Percentiles rank a stretch among this genome's conserved stretches.
Conservation (phyloP, 1,284 basidiomycete species). For the Cryptococcus maquisensis region DNA sequence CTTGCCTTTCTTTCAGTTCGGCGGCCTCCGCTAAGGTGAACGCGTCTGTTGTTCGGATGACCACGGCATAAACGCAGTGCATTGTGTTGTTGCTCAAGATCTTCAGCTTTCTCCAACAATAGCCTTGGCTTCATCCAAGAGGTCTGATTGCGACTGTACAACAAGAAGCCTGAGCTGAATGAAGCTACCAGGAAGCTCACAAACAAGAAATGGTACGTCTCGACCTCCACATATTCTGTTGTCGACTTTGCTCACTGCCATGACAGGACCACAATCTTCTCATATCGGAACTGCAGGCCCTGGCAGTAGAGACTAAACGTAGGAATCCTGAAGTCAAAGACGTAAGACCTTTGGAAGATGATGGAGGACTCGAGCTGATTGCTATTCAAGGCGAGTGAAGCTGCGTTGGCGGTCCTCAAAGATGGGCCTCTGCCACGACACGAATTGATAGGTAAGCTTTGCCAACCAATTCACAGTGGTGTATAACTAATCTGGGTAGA, state of each 20-base stretch:
- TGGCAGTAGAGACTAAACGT: conserved; percentile 73
- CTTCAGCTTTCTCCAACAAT: no score
- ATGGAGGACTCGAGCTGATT: neutral
- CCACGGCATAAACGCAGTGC: no score
- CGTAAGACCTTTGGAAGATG: conserved; percentile 50
- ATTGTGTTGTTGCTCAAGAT: no score
- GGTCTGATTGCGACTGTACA: no score
- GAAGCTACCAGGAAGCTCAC: no score
- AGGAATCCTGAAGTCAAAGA: conserved; percentile 79
- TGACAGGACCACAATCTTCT: conserved; percentile 47
- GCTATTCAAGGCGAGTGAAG: conserved; percentile 63
- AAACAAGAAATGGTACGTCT: conserved; percentile 6
- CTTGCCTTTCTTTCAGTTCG: no score
- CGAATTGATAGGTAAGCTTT: conserved; percentile 17
- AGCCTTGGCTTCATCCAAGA: no score
- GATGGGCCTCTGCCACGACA: conserved; percentile 59
- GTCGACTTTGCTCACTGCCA: neutral
- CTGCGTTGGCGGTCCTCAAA: conserved; percentile 71
- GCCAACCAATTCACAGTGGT: neutral
- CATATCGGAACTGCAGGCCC: conserved; percentile 56
- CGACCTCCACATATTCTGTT: no score
- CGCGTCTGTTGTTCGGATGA: no score
- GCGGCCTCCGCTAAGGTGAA: no score
- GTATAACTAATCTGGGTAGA: conserved; percentile 49
- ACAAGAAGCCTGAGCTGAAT: no score